Evolutionary conservation across 208 protist genomes (phyloP), one percentile per base, ranked within the genome.

Genomic region (Vickermania spadyakhi): DNA sequence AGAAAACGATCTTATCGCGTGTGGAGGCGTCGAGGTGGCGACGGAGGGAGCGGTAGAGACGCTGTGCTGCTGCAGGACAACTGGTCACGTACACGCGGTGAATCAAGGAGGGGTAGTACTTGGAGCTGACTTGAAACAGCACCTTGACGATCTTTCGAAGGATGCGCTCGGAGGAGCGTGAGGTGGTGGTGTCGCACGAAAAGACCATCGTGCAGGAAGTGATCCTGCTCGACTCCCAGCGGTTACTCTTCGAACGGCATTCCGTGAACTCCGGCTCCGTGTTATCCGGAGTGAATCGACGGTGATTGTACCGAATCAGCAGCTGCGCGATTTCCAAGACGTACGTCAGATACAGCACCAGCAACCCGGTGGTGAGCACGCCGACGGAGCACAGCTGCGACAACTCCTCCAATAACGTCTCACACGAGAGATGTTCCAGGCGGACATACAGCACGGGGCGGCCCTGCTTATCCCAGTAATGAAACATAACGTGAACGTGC

Each of bases 401-500:
- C 1, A 90, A 61, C 7, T 79, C 73, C 13, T 65, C 49, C 50
- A 73, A 65, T 14, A 86, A 62, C 25, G 56, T 29, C 52, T 71
- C 70, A 27, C 72, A 68, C 2, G 73, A 50, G 1, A 90, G 36
- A 2, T 31, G 21, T 1, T 56, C 56, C 23, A 90, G 51, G 0
- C 58, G 62, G 28, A 70, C 61, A 57, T 88, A 91, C 69, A 86
- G 60, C n/a, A 88, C 73, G 1, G 84, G 84, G 52, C 64, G 77
- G 2, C 80, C 84, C 22, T 73, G 56, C 5, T 77, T 73, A 63
- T 91, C 84, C 67, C 75, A 86, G 68, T 88, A 84, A 56, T 91
- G 84, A 31, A 91, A 75, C 26, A 64, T 70, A 18, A 75, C 73
- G 3, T 73, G 68, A 13, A 77, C 60, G 51, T 80, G 62, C 49